Percentiles rank a stretch among this genome's conserved stretches.
phyloP scores from a whole-genome alignment of 768 basidiomycete species.

The Cystobasidium ongulense region DNA sequence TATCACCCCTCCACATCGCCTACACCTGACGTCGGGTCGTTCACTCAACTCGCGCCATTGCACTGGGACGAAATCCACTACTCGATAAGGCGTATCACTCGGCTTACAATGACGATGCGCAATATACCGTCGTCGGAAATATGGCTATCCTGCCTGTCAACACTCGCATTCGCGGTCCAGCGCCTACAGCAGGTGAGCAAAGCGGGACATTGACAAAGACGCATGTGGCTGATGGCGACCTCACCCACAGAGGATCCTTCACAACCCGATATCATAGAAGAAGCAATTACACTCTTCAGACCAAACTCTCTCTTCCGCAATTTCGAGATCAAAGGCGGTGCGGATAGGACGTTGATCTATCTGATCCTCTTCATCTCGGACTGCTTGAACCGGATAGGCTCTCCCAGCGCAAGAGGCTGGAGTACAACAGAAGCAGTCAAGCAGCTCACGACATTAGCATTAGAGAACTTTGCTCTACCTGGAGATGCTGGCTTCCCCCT shows the following conservation, averaged over 20 bases:
- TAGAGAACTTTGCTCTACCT: conserved; percentile 86
- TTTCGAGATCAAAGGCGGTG: conserved; percentile 78
- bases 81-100: conserved; percentile 86
- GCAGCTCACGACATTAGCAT: conserved; percentile 77
- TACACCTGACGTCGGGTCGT: neutral
- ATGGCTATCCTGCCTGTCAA: conserved; percentile 80
- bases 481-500: conserved; percentile 91
- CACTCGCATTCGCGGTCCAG: conserved; percentile 84
- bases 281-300: conserved; percentile 90
- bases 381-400: conserved; percentile 81
- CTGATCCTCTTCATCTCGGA: conserved; percentile 97
- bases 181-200: conserved; percentile 56
- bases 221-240: neutral
- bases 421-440: conserved; percentile 79
- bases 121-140: conserved; percentile 78
- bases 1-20: neutral
- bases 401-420: conserved; percentile 34
- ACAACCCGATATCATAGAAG: conserved; percentile 82
- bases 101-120: conserved; percentile 65
- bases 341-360: conserved; percentile 65
- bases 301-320: conserved; percentile 99
- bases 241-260: conserved; percentile 61
- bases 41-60: neutral
- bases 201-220: neutral
- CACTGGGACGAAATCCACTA: neutral